A percentile compares a stretch with the other conserved stretches of the same genome.
Conservation (phyloP, 1,284 basidiomycete species). For the Coniferiporia weirii region DNA sequence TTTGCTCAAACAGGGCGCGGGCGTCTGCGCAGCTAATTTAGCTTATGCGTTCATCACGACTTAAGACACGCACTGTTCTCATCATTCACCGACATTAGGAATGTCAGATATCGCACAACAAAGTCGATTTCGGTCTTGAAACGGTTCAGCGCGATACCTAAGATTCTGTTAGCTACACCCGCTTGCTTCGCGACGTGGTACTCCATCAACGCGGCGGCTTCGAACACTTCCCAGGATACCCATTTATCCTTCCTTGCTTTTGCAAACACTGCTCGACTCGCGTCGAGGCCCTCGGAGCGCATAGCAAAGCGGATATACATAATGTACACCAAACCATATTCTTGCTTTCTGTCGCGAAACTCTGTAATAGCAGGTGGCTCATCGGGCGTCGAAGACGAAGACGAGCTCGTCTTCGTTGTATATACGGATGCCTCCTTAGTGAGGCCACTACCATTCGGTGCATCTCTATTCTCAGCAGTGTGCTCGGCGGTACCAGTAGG, state of each 20-base stretch:
- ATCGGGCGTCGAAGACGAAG: constrained; percentile 24
- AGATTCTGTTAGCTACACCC: constrained; percentile 85
- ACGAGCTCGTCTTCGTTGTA: constrained; percentile 33
- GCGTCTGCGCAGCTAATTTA: constrained; percentile 59
- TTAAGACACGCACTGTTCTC: constrained; percentile 70
- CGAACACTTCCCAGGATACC: constrained; percentile 91
- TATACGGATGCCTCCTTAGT: constrained; percentile 33
- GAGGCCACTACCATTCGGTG: neutral
- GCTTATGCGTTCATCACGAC: constrained; percentile 11
- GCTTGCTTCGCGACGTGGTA: constrained; percentile 91
- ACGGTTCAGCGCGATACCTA: constrained; percentile 87
- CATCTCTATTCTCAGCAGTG: constrained; percentile 24
- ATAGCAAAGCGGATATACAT: constrained; percentile 93
- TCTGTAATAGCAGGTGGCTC: constrained; percentile 47
- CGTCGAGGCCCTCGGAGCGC: constrained; percentile 60
- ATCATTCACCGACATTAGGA: constrained; percentile 93
- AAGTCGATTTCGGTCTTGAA: constrained; percentile 84
- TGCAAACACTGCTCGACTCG: constrained; percentile 72
- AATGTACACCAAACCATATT: constrained; percentile 67
- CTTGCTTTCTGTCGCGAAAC: constrained; percentile 56
- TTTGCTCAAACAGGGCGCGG: constrained; percentile 90
- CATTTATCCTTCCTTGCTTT: constrained; percentile 83
- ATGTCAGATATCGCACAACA: constrained; percentile 86
- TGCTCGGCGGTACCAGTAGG: constrained; percentile 25
- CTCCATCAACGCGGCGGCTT: constrained; percentile 92